phyloP scores from a whole-genome alignment of 805 yeast genomes.

The Pichia cephalocereana region DNA sequence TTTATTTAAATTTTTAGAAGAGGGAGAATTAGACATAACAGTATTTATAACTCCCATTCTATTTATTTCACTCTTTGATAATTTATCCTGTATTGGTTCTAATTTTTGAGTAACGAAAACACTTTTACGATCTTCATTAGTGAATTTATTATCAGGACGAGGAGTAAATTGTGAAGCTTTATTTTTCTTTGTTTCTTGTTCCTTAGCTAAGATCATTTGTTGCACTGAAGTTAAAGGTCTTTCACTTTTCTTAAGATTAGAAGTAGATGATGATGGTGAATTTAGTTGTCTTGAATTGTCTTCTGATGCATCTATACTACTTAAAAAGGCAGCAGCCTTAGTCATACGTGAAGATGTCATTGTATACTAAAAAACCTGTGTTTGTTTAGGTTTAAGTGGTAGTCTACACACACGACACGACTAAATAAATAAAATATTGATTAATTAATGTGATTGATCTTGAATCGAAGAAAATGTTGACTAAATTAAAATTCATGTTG shows the following conservation, averaged over 20 bases:
- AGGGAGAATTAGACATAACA: conserved; percentile 28
- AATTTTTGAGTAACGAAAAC: conserved; percentile 7
- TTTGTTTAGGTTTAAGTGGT: too few species aligned
- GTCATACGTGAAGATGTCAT: not conserved
- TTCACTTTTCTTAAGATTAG: not conserved
- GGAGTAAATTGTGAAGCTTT: conserved; percentile 20
- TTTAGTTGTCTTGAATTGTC: not conserved
- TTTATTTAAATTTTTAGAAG: conserved; percentile 27
- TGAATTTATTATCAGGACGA: conserved; percentile 13
- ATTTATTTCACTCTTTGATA: conserved; percentile 21
- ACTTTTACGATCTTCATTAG: not conserved
- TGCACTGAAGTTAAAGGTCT: conserved; percentile 24
- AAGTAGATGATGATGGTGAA: conserved; percentile 4
- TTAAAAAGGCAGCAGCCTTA: conserved; percentile 3
- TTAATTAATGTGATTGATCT: too few species aligned
- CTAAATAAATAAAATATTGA: too few species aligned
- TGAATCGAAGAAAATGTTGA: not conserved
- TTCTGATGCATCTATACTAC: conserved; percentile 1
- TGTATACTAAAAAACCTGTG: not conserved
- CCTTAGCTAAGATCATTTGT: conserved; percentile 25
- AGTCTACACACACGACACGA: too few species aligned
- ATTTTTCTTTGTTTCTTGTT: conserved; percentile 21
- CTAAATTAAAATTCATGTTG: not conserved
- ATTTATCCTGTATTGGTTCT: conserved; percentile 5
- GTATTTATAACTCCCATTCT: conserved; percentile 26